Percentiles rank a stretch among this genome's conserved stretches.
These are phyloP conservation scores for Penicillium nordicum DNA, from an alignment of 2,329 filamentous ascomycete genomes.

Conservation along the genomic window DNA sequence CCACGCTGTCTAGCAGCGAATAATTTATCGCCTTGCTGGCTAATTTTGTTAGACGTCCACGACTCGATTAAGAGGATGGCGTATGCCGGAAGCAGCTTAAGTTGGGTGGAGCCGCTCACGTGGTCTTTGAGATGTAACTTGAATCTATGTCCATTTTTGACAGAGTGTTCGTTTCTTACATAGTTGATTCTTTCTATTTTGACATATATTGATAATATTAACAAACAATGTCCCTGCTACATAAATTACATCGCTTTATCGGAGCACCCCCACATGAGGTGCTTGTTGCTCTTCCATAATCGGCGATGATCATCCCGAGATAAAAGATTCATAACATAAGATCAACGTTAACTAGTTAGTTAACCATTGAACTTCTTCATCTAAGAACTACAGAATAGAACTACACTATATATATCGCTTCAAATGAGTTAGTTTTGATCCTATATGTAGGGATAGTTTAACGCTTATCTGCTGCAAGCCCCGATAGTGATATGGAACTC, in stretches of 20 bases:
- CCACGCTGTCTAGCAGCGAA: conserved; percentile 9
- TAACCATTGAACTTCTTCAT: background rate
- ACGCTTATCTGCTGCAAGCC: background rate
- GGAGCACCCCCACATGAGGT: background rate
- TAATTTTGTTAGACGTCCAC: conserved; percentile 2
- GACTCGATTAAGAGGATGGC: conserved; percentile 12
- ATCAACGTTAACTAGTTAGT: too few species aligned
- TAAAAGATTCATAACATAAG: background rate
- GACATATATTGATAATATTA: background rate
- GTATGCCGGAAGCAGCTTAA: conserved; percentile 17
- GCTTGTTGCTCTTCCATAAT: background rate
- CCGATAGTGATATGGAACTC: background rate
- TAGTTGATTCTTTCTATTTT: background rate
- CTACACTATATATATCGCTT: background rate
- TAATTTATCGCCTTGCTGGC: conserved; percentile 3
- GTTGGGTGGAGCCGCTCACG: conserved; percentile 20
- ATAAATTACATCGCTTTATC: background rate
- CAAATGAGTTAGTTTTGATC: background rate
- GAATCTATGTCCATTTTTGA: background rate
- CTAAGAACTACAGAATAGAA: background rate
- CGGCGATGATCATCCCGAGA: conserved; percentile 4
- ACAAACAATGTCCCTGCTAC: background rate
- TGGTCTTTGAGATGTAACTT: conserved; percentile 8
- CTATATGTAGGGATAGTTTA: background rate
- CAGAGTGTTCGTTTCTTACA: background rate